Conservation (phyloP, 164 flowering plant genomes). For the Stephania yunnanensis region DNA sequence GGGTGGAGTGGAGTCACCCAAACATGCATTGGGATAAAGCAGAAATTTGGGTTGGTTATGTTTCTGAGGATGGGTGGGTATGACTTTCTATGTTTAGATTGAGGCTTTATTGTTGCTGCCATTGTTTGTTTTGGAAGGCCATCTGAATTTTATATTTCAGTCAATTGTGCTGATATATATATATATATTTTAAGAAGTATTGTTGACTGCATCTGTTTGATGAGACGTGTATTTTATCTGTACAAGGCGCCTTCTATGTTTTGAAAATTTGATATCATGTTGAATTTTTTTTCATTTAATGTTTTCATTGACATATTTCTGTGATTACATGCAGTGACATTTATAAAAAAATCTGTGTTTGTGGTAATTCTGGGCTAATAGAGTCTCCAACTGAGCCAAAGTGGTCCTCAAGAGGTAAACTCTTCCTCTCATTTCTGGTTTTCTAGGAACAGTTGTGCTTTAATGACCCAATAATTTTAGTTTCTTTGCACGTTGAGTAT, state of each 20-base stretch:
- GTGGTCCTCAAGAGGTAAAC: constrained; percentile 76
- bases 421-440: not conserved
- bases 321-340: constrained; percentile 43
- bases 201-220: too few relatives aligned
- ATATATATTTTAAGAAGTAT: too few relatives aligned
- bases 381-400: constrained; percentile 94
- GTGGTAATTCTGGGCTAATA: constrained; percentile 51
- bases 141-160: too few relatives aligned
- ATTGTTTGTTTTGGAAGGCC: too few relatives aligned
- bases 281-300: not conserved
- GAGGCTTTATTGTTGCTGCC: too few relatives aligned
- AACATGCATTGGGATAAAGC: constrained; percentile 99
- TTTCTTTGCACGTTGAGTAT: too few relatives aligned
- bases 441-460: too few relatives aligned
- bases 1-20: constrained; percentile 95
- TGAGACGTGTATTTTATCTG: too few relatives aligned
- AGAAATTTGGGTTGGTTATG: constrained; percentile 90
- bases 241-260: not conserved
- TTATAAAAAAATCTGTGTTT: constrained; percentile 64
- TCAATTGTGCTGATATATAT: too few relatives aligned
- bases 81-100: not conserved
- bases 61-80: constrained; percentile 75
- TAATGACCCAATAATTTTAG: too few relatives aligned
- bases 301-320: not conserved
- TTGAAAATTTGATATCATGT: not conserved